A percentile compares a stretch with the other conserved stretches of the same genome.
Conservation (phyloP, 2,329 filamentous ascomycete species). For the Aspergillus chevalieri region DNA sequence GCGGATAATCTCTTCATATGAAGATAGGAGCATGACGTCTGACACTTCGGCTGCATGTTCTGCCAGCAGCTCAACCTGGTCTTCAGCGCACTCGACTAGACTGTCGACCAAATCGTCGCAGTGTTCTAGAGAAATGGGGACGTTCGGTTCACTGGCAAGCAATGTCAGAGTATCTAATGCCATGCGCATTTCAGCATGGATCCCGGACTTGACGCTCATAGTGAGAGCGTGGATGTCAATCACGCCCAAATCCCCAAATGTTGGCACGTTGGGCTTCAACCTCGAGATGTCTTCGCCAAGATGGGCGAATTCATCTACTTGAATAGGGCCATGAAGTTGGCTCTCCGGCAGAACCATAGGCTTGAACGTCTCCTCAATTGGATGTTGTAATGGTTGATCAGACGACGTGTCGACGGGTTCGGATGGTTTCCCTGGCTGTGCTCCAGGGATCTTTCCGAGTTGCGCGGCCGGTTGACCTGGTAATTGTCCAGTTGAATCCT, state of each 20-base stretch:
- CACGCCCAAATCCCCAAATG: slow-evolving; percentile 70
- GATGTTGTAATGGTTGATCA: slow-evolving; percentile 30
- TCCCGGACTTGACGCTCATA: slow-evolving; percentile 81
- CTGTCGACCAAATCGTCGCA: slow-evolving; percentile 88
- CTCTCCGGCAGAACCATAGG: slow-evolving; percentile 43
- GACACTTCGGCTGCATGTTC: slow-evolving; percentile 81
- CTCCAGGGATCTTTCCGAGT: slow-evolving; percentile 20
- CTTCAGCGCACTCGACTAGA: slow-evolving; percentile 82
- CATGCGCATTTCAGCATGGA: slow-evolving; percentile 81
- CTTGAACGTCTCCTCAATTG: slow-evolving; percentile 42
- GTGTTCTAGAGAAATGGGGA: slow-evolving; percentile 62
- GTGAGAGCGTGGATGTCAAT: slow-evolving; percentile 88
- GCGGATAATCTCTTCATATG: slow-evolving; percentile 83
- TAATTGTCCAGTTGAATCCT: slow-evolving; percentile 24
- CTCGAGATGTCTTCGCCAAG: slow-evolving; percentile 62
- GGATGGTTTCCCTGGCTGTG: slow-evolving; percentile 22
- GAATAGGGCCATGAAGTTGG: slow-evolving; percentile 65
- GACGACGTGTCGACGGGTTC: slow-evolving; percentile 25
- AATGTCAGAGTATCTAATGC: slow-evolving; percentile 77
- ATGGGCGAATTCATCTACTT: slow-evolving; percentile 58
- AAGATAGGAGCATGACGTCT: slow-evolving; percentile 72
- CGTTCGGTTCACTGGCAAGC: slow-evolving; percentile 59
- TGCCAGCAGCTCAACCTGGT: slow-evolving; percentile 75
- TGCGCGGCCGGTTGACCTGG: slow-evolving; percentile 23
- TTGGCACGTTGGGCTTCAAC: slow-evolving; percentile 68